A percentile compares a stretch with the other conserved stretches of the same genome.
These are phyloP conservation scores for Agarophyton chilense DNA, from an alignment of 23 red algal genomes.

Conservation along the genomic window DNA sequence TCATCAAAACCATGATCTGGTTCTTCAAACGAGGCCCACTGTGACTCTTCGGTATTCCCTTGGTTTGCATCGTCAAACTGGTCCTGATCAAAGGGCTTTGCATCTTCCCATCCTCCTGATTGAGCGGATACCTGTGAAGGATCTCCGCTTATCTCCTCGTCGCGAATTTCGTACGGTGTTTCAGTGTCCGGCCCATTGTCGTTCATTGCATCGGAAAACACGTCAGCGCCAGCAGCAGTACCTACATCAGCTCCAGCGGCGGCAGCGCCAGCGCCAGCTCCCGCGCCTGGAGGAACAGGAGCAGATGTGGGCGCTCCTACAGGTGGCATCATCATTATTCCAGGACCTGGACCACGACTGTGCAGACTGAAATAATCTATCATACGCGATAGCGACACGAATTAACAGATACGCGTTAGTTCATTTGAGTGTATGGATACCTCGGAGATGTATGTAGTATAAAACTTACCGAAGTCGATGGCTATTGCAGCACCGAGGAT, in stretches of 20 bases:
- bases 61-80: background rate
- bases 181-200: background rate
- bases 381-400: background rate
- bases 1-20: conserved; percentile 67
- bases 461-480: conserved; percentile 86
- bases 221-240: conserved; percentile 57
- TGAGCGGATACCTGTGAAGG: background rate
- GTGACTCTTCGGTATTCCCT: conserved; percentile 20
- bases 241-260: background rate
- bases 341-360: conserved; percentile 57
- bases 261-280: background rate
- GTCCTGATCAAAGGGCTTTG: background rate
- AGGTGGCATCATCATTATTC: conserved; percentile 63
- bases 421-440: background rate
- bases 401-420: background rate
- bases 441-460: background rate
- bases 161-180: background rate
- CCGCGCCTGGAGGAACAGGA: background rate
- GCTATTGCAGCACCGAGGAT: conserved; percentile 83
- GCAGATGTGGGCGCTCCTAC: conserved; percentile 4
- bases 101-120: background rate
- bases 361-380: conserved; percentile 96
- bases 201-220: conserved; percentile 20
- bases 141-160: background rate
- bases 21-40: conserved; percentile 74